These are phyloP conservation scores for Fusarium begoniae DNA, from an alignment of 2,329 filamentous ascomycete genomes.

Conservation along the genomic window DNA sequence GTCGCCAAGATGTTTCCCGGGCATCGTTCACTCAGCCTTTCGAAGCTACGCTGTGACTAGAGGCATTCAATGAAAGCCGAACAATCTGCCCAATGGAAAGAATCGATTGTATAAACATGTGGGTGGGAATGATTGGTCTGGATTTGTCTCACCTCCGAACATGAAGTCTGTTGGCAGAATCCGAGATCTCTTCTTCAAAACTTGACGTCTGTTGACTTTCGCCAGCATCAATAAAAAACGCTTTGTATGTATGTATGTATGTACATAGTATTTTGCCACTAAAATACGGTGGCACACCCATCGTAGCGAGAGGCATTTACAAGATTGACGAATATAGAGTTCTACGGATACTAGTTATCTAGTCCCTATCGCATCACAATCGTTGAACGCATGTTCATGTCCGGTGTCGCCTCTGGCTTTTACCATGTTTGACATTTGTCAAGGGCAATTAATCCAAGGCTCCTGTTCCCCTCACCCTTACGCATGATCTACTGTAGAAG, in stretches of 20 bases:
- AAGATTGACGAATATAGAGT: not conserved
- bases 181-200: not conserved
- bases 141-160: constrained; percentile 25
- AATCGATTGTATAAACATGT: constrained; percentile 11
- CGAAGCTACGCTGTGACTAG: not conserved
- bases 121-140: constrained; percentile 21
- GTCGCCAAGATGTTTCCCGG: not conserved
- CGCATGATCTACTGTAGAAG: constrained; percentile 14
- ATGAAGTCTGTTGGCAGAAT: constrained; percentile 6
- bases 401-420: constrained; percentile 2
- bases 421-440: constrained; percentile 3
- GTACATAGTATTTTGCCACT: constrained; percentile 3
- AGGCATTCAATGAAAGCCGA: not conserved
- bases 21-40: constrained; percentile 3
- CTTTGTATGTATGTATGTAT: not conserved
- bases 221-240: not conserved
- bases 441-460: constrained; percentile 4
- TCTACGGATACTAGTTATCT: not conserved
- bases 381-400: not conserved
- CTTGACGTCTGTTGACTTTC: not conserved
- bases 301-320: constrained; percentile 16
- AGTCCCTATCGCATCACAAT: not conserved
- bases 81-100: constrained; percentile 15
- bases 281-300: not conserved
- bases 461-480: constrained; percentile 14